Conservation (phyloP, 1,139 yeast genomes). For the Geotrichum klebahnii region DNA sequence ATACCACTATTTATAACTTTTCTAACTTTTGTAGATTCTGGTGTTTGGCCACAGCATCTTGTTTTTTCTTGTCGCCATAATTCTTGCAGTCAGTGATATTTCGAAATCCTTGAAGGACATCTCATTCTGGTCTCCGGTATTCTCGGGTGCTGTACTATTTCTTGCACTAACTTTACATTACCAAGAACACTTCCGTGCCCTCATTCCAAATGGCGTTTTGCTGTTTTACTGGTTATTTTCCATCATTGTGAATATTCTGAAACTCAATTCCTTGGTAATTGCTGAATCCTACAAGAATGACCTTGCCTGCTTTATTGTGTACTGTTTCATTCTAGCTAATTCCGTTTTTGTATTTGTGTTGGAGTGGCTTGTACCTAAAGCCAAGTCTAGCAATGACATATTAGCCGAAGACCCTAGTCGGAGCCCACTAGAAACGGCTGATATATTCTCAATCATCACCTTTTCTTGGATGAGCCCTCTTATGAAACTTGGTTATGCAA, state of each 20-base stretch:
- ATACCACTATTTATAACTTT: too few species aligned
- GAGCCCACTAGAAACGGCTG: constrained; percentile 55
- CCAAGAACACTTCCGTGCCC: constrained; percentile 61
- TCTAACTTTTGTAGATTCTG: too few species aligned
- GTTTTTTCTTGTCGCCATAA: constrained; percentile 21
- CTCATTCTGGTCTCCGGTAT: constrained; percentile 41
- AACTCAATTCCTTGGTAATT: constrained; percentile 39
- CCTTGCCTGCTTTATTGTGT: constrained; percentile 15
- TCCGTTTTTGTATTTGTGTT: constrained; percentile 16
- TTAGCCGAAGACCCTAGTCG: constrained; percentile 8
- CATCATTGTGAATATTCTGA: constrained; percentile 44
- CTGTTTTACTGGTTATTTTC: constrained; percentile 70
- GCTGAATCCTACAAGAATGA: constrained; percentile 10
- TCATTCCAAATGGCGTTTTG: constrained; percentile 60
- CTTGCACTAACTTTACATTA: constrained; percentile 58
- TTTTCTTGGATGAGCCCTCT: constrained; percentile 85
- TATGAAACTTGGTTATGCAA: constrained; percentile 70
- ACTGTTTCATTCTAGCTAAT: constrained; percentile 14
- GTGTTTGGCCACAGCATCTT: too few species aligned
- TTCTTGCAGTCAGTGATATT: constrained; percentile 22
- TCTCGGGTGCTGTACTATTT: constrained; percentile 43
- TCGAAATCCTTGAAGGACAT: constrained; percentile 42
- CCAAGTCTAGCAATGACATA: constrained; percentile 13
- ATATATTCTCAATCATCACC: constrained; percentile 68
- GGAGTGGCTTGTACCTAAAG: constrained; percentile 20